Percentiles rank a stretch among this genome's conserved stretches.
Evolutionary conservation across 2,329 filamentous ascomycete species (phyloP).

Genomic region (Ciborinia camelliae): DNA sequence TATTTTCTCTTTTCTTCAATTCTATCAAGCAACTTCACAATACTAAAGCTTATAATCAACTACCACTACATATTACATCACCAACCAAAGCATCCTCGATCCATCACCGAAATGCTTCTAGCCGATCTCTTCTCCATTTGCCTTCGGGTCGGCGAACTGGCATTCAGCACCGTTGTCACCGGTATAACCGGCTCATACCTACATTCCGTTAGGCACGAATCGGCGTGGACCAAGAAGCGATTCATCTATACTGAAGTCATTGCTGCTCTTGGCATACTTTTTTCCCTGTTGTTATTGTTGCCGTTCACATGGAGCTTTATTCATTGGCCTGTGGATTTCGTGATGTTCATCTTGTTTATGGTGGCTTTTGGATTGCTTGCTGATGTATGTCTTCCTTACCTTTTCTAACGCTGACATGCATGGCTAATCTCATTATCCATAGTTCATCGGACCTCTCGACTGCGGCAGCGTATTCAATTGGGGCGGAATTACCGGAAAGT

Average conservation of each 20-base stretch:
- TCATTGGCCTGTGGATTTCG: constrained; percentile 67
- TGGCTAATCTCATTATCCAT: too few species aligned
- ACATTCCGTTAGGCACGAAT: neutral
- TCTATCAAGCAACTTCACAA: neutral
- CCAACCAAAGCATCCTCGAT: too few species aligned
- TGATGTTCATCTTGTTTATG: constrained; percentile 64
- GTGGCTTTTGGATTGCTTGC: constrained; percentile 46
- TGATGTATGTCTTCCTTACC: neutral
- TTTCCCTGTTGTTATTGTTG: constrained; percentile 69
- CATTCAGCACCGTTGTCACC: constrained; percentile 4
- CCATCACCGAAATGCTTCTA: neutral
- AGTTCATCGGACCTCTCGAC: constrained; percentile 74
- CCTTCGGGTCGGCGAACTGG: constrained; percentile 6
- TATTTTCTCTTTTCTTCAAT: neutral
- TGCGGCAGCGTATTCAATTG: constrained; percentile 76
- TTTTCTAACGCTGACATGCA: too few species aligned
- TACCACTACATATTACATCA: neutral
- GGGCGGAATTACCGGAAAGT: constrained; percentile 75
- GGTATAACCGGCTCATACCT: constrained; percentile 11
- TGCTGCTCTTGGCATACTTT: constrained; percentile 63
- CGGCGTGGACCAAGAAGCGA: constrained; percentile 9
- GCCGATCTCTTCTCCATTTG: neutral
- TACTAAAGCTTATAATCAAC: neutral
- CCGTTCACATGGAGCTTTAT: constrained; percentile 66
- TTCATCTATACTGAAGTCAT: constrained; percentile 20